Percentiles rank a stretch among this genome's conserved stretches.
phyloP scores from a whole-genome alignment of 2,329 filamentous ascomycete genomes.

The Fusarium coicis region DNA sequence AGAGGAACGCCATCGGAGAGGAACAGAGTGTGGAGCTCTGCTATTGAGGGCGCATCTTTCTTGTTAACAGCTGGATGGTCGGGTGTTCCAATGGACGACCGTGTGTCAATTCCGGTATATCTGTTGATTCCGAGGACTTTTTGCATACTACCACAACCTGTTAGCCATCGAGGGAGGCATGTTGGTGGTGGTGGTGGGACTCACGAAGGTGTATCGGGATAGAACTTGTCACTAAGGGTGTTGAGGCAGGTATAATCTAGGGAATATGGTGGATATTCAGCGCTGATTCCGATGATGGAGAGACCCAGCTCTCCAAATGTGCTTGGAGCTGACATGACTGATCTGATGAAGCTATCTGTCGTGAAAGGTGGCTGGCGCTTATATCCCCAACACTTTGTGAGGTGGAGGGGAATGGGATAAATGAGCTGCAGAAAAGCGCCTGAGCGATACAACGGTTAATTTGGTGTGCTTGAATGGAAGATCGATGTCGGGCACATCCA shows the following conservation, averaged over 20 bases:
- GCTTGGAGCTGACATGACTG: slow-evolving; percentile 55
- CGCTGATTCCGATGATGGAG: slow-evolving; percentile 68
- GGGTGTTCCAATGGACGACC: slow-evolving; percentile 69
- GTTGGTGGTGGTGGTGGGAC: slow-evolving; percentile 34
- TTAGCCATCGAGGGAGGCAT: neutral
- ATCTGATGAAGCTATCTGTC: slow-evolving; percentile 7
- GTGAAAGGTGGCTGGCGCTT: slow-evolving; percentile 9
- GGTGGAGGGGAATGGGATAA: slow-evolving; percentile 7
- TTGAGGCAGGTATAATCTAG: slow-evolving; percentile 63
- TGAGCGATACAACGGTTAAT: neutral
- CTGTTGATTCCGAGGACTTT: slow-evolving; percentile 72
- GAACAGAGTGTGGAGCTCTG: slow-evolving; percentile 65
- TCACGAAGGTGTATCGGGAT: slow-evolving; percentile 69
- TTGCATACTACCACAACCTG: slow-evolving; percentile 59
- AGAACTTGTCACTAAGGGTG: slow-evolving; percentile 64
- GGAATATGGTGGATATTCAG: slow-evolving; percentile 68
- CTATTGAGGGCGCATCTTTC: slow-evolving; percentile 61
- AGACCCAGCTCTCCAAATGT: slow-evolving; percentile 65
- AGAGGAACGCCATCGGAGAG: slow-evolving; percentile 68
- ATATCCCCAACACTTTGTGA: slow-evolving; percentile 32
- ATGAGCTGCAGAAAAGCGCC: neutral
- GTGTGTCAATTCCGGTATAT: slow-evolving; percentile 71
- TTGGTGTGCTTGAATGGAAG: neutral
- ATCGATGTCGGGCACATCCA: neutral
- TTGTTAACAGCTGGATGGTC: slow-evolving; percentile 72